Conservation (phyloP, 2,329 filamentous ascomycete species). For the Chalaropsis thielavioides region DNA sequence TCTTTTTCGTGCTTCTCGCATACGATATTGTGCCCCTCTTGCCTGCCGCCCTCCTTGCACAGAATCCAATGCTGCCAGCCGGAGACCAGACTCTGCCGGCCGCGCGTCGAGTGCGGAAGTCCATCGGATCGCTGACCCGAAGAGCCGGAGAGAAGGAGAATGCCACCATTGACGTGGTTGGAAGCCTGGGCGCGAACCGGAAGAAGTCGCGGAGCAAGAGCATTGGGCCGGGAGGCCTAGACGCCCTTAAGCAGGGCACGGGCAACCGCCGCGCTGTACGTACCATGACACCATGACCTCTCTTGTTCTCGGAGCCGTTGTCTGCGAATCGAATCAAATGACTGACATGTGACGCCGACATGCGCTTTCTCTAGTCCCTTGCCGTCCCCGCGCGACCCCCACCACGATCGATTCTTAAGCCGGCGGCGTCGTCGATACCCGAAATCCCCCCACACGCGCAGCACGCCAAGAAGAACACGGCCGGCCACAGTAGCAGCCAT, state of each 20-base stretch:
- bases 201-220: constrained; percentile 86
- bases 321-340: not conserved
- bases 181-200: constrained; percentile 36
- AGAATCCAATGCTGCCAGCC: constrained; percentile 8
- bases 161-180: constrained; percentile 50
- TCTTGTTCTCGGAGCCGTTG: not conserved
- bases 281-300: not conserved
- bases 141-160: constrained; percentile 57
- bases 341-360: not conserved
- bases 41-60: not conserved
- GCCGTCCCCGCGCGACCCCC: constrained; percentile 37
- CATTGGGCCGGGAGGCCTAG: constrained; percentile 79
- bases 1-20: not conserved
- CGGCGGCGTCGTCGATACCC: constrained; percentile 48
- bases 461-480: constrained; percentile 5
- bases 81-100: constrained; percentile 34
- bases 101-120: constrained; percentile 51
- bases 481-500: not conserved
- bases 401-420: constrained; percentile 65
- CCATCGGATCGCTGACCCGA: constrained; percentile 44
- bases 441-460: constrained; percentile 41
- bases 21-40: not conserved
- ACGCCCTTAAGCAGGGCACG: constrained; percentile 58
- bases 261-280: constrained; percentile 70
- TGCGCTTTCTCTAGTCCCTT: constrained; percentile 33